These are phyloP conservation scores for Phylloporus scabripes DNA, from an alignment of 768 basidiomycete genomes.

Conservation along the genomic window DNA sequence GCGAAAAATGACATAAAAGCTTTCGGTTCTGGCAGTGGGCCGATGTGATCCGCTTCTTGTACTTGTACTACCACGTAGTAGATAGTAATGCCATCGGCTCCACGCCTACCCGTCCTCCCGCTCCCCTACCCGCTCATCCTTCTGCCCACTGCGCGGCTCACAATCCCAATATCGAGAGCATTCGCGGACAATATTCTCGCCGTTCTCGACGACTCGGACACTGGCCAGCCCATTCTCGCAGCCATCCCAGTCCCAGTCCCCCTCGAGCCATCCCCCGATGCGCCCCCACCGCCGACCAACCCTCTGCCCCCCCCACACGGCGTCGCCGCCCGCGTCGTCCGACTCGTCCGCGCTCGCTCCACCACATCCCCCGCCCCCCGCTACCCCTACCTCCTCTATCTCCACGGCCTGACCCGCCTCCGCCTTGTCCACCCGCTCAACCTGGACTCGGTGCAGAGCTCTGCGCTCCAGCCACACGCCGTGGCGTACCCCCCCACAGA, in stretches of 20 bases:
- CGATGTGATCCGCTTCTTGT: slow-evolving; percentile 1
- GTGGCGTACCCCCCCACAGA: slow-evolving; percentile 44
- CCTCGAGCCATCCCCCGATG: slow-evolving; percentile 15
- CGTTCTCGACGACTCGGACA: slow-evolving; percentile 64
- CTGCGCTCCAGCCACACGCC: slow-evolving; percentile 34
- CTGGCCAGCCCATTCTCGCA: slow-evolving; percentile 58
- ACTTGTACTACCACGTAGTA: slow-evolving; percentile 2
- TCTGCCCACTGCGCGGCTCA: slow-evolving; percentile 65
- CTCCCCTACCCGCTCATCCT: slow-evolving; percentile 70
- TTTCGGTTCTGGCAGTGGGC: not conserved
- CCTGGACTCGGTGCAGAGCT: slow-evolving; percentile 23
- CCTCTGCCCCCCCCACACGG: slow-evolving; percentile 49
- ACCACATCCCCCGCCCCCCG: slow-evolving; percentile 28
- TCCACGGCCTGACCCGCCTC: slow-evolving; percentile 68
- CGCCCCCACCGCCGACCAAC: slow-evolving; percentile 1
- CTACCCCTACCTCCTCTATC: slow-evolving; percentile 62
- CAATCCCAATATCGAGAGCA: slow-evolving; percentile 56
- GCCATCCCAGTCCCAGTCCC: slow-evolving; percentile 48
- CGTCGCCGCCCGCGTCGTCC: slow-evolving; percentile 64
- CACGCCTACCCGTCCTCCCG: slow-evolving; percentile 61
- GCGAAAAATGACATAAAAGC: slow-evolving; percentile 43
- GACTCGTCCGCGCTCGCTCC: slow-evolving; percentile 61
- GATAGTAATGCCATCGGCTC: slow-evolving; percentile 15
- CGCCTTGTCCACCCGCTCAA: slow-evolving; percentile 43
- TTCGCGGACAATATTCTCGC: slow-evolving; percentile 62